These are phyloP conservation scores for Schizophyllum amplum DNA, from an alignment of 1,284 basidiomycete species.

Conservation along the genomic window DNA sequence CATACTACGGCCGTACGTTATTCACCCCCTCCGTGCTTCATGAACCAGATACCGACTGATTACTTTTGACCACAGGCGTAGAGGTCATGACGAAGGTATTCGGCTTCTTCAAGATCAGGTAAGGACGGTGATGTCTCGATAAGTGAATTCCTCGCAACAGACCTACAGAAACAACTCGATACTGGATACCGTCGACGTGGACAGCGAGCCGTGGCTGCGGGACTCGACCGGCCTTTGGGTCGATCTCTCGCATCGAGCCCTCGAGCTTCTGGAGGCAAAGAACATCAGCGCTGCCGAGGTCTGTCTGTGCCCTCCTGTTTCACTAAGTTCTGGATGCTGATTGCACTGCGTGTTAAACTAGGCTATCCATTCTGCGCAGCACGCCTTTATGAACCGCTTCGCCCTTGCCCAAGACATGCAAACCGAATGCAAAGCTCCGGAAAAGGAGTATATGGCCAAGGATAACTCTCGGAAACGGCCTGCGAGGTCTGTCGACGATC, in stretches of 20 bases:
- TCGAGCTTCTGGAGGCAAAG: conserved; percentile 27
- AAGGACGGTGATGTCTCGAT: background rate
- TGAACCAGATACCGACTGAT: background rate
- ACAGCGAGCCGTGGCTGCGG: conserved; percentile 74
- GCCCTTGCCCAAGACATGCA: conserved; percentile 63
- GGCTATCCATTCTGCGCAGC: conserved; percentile 81
- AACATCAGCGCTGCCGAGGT: conserved; percentile 32
- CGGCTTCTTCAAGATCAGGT: conserved; percentile 66
- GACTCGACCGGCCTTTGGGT: conserved; percentile 39
- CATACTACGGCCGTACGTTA: conserved; percentile 62
- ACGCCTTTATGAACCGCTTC: conserved; percentile 79
- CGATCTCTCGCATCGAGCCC: background rate
- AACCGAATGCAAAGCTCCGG: conserved; percentile 79
- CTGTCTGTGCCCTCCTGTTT: background rate
- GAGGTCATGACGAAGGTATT: conserved; percentile 70
- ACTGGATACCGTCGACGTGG: conserved; percentile 73
- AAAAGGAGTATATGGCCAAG: conserved; percentile 67
- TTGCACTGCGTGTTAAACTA: conserved; percentile 7
- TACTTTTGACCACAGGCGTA: conserved; percentile 39
- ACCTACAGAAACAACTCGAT: conserved; percentile 50
- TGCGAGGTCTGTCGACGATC: conserved; percentile 41
- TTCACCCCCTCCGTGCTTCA: background rate
- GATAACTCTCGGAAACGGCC: conserved; percentile 66
- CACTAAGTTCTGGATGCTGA: conserved; percentile 49
- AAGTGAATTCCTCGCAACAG: background rate